These are phyloP conservation scores for Solanum aculeatissimum DNA, from an alignment of 305 asterid genomes.

Conservation along the genomic window DNA sequence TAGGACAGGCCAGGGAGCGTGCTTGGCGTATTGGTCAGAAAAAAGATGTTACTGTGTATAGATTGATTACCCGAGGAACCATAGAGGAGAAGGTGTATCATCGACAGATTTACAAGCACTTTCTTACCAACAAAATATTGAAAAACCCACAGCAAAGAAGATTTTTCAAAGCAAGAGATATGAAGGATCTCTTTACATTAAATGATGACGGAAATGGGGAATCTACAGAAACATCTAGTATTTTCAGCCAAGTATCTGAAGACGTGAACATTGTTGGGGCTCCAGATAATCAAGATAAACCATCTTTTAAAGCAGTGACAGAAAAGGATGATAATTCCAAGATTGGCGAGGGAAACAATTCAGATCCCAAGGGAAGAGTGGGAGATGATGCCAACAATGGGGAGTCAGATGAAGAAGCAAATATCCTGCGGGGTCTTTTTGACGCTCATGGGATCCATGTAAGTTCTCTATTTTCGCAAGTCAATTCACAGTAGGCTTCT, in stretches of 20 bases:
- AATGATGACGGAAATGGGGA: constrained; percentile 64
- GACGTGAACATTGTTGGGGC: constrained; percentile 54
- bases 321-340: constrained; percentile 13
- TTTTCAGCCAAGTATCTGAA: constrained; percentile 67
- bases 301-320: constrained; percentile 9
- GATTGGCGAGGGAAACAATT: constrained; percentile 18
- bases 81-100: constrained; percentile 99
- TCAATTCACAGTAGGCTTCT: not conserved
- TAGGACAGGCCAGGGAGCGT: constrained; percentile 89
- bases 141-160: constrained; percentile 95
- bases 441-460: constrained; percentile 83
- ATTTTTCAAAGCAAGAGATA: constrained; percentile 90
- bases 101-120: constrained; percentile 93
- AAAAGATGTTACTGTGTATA: constrained; percentile 76
- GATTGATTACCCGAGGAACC: constrained; percentile 95
- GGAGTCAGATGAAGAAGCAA: constrained; percentile 53
- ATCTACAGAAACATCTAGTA: constrained; percentile 79
- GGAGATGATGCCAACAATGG: constrained; percentile 17
- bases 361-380: constrained; percentile 17
- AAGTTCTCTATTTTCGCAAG: constrained; percentile 17
- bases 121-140: constrained; percentile 87
- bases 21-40: constrained; percentile 99
- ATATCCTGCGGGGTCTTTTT: constrained; percentile 61
- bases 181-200: constrained; percentile 91
- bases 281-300: constrained; percentile 21